Evolutionary conservation across 2,329 filamentous ascomycete species (phyloP), one percentile per base, ranked within the genome.

Genomic region (Lachnellula arida): DNA sequence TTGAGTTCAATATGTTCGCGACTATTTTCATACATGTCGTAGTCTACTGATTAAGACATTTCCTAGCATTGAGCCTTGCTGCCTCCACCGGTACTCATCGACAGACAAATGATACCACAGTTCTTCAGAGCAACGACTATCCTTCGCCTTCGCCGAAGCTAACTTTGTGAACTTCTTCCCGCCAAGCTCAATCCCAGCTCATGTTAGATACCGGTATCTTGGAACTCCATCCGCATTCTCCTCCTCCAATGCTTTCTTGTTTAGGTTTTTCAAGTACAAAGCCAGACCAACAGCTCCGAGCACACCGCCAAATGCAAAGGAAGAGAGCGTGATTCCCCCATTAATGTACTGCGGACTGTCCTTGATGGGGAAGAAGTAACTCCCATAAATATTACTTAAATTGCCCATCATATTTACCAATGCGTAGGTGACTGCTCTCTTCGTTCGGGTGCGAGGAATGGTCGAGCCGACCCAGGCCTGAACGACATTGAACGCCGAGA

Each of bases 321-420:
- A 54, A 43, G 51, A 52, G 14, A 60, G 25, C 1, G 48, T 42
- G 14, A 56, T 54, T 12, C 55, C 67, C 9, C 46, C 47, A 67
- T 17, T 25, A 68, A 63, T 56, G 68, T 71, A 8, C 64, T 69
- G 53, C 60, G 66, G 64, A 56, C 58, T 67, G 39, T 70, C 67
- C 11, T 52, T 65, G 23, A 67, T 62, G 1, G 70, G 70, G 65
- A 69, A 73, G 9, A 74, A 60, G 51, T 73, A 74, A 9, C 68
- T 67, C 8, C 68, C 71, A 65, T 69, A 74, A 32, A 74, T 67
- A 57, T 72, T 72, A 6, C 63, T 68, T 2, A 63, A 65, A 51
- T 73, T 73, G 28, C 67, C 68, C 8, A 72, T 64, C 0, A 69
- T 70, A 32, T 71, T 74, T 7, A 74, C 71, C 39, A 74, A 67